Evolutionary conservation across 345 rosid genomes (phyloP), one percentile per base, ranked within the genome.

Genomic region (Turritis glabra): DNA sequence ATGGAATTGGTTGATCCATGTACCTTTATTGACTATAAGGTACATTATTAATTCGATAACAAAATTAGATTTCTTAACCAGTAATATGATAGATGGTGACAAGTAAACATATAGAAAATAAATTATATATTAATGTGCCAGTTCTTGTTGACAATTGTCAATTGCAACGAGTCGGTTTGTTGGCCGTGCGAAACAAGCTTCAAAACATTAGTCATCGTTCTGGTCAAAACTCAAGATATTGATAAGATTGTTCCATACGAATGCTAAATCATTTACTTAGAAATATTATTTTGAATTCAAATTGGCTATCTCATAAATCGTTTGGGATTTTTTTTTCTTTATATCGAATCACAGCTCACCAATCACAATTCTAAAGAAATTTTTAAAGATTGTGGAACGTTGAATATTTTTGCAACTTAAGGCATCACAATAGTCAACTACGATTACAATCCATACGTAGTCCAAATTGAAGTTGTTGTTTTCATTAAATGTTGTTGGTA

Each of bases 171-270:
- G 56, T 15, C 25, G 59, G 30, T 67, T 18, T 52, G 35, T 17
- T 68, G 40, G 53, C 29, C 30, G 63, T 69, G 73, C 73, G 54
- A 69, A 27, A 43, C 53, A 69, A 69, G 64, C 73, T 41, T 41
- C 73, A 69, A 41, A 30, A 55, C 41, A 27, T 8, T 4, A 8
- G 51, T 41, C 54, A 27, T 55, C 3, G 23, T 52, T 23, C 25
- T 3, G 38, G 35, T 53, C 35, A 53, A 50, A 51, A 22, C 29
- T 51, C 70, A 65, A 35, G 35, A 35, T n/a, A n/a, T n/a, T n/a
- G 61, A 67, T 67, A 19, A 44, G 54, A 43, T 27, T 3, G 4
- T 69, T 69, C 41, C 56, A 44, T 22, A 66, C 33, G 21, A 15
- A 43, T 14, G 35, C 15, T 54, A 17, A 13, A 25, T 3, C 27